Percentiles rank a stretch among this genome's conserved stretches.
Conservation (phyloP, 768 basidiomycete species). For the Russula vinacea region DNA sequence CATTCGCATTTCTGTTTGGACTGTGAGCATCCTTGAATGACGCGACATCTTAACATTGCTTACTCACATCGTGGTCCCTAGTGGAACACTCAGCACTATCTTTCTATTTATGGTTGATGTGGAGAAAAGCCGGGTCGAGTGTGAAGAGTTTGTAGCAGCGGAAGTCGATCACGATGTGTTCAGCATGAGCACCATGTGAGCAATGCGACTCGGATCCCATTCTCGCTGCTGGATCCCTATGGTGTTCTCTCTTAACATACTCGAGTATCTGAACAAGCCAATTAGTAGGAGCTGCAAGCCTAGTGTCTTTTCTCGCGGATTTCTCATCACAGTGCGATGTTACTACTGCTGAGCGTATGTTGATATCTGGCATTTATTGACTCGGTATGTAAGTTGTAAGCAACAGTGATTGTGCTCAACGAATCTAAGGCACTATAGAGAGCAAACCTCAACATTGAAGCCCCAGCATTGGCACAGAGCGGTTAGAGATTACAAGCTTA, state of each 20-base stretch:
- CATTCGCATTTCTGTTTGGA: conserved; percentile 63
- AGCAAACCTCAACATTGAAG: too few species aligned
- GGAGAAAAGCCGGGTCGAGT: conserved; percentile 60
- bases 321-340: not conserved
- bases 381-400: not conserved
- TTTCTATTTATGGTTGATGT: conserved; percentile 65
- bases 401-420: too few species aligned
- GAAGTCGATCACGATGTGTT: conserved; percentile 48
- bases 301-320: not conserved
- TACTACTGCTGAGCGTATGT: not conserved
- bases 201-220: not conserved
- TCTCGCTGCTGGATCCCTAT: not conserved
- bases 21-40: conserved; percentile 44
- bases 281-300: not conserved
- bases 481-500: too few species aligned
- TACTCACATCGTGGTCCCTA: conserved; percentile 31
- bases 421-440: too few species aligned
- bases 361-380: not conserved
- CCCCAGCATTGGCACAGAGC: too few species aligned
- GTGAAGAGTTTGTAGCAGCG: conserved; percentile 56
- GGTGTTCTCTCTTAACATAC: not conserved
- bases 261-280: not conserved
- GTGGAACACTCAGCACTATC: conserved; percentile 51
- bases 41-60: not conserved
- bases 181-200: not conserved